Base-by-base conservation (phyloP, 352 stramenopile genomes). In the Stephanocyclus meneghinianus region DNA sequence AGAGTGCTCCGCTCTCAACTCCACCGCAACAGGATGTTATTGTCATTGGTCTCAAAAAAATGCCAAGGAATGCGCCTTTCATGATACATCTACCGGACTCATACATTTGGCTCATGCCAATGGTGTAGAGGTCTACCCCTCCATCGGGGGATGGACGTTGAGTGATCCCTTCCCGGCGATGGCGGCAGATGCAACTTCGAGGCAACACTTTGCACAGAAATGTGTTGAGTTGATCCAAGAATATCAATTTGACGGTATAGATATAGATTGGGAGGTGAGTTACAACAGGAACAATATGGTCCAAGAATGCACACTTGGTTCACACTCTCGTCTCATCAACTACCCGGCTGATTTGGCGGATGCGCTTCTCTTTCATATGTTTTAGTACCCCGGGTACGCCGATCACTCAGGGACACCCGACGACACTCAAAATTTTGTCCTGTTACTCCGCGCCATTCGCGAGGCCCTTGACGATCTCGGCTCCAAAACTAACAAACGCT, bases 181-280 rank as follows among this genome's bases (percentile, higher is more conserved):
- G 57, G 56, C 69, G 5, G 40, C 32, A 26, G n/a, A 2, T 37
- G 0, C 16, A 9, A 2, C 7, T 2, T 18, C 40, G 8, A 51
- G 69, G 55, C 35, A 62, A 21, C 60, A 53, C 3, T 76, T 76
- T 70, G 69, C 45, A 1, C 7, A 62, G 32, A 70, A 60, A 9
- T 76, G 69, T 30, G 57, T 69, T 32, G 69, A 50, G 13, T 45
- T 76, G 42, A 76, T 76, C 18, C 5, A 51, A 32, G 44, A 76
- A 5, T 76, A 76, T 70, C 44, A 30, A n/a, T 76, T 76, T 76
- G 69, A 76, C 55, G 69, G 69, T 2, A 63, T 63, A 7, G 55
- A 63, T 29, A 44, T 63, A 1, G 76, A 72, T 10, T 67, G 42
- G 61, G 42, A 59, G 64, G 45, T 21, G 45, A 21, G 45, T 16